A percentile compares a stretch with the other conserved stretches of the same genome.
These are phyloP conservation scores for Pneumocystis sp. DNA, from an alignment of 1,139 yeast genomes.

Conservation along the genomic window DNA sequence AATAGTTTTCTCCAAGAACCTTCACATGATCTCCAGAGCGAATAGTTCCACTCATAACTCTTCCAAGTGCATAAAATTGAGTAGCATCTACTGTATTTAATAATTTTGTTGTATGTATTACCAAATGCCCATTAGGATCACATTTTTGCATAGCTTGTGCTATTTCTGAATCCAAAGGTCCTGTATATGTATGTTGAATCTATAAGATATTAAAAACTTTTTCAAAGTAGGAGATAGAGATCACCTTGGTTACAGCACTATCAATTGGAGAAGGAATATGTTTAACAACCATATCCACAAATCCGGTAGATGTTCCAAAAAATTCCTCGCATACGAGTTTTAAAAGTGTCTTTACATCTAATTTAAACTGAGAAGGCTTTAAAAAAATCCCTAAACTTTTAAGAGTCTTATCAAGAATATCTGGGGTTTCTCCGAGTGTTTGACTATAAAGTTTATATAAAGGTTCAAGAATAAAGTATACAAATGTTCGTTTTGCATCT, in stretches of 20 bases:
- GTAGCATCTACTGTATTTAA: conserved; percentile 37
- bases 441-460: conserved; percentile 49
- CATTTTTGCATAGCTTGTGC: conserved; percentile 20
- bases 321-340: conserved; percentile 39
- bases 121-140: conserved; percentile 30
- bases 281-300: conserved; percentile 37
- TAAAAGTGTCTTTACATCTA: conserved; percentile 47
- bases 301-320: conserved; percentile 39
- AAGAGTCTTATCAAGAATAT: conserved; percentile 31
- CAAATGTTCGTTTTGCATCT: conserved; percentile 39
- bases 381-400: conserved; percentile 26
- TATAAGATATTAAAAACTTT: neutral
- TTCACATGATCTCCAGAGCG: conserved; percentile 34
- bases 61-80: conserved; percentile 39
- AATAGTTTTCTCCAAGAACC: conserved; percentile 44
- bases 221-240: conserved; percentile 6
- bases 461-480: conserved; percentile 59
- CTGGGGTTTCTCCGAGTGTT: conserved; percentile 40
- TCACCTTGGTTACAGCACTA: conserved; percentile 21
- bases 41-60: conserved; percentile 49
- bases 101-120: conserved; percentile 50
- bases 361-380: conserved; percentile 20
- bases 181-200: conserved; percentile 17
- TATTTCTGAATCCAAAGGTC: conserved; percentile 18
- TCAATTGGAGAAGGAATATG: conserved; percentile 32